A percentile compares a stretch with the other conserved stretches of the same genome.
phyloP scores from a whole-genome alignment of 495 filamentous ascomycete species.

The Daldinia grandis region DNA sequence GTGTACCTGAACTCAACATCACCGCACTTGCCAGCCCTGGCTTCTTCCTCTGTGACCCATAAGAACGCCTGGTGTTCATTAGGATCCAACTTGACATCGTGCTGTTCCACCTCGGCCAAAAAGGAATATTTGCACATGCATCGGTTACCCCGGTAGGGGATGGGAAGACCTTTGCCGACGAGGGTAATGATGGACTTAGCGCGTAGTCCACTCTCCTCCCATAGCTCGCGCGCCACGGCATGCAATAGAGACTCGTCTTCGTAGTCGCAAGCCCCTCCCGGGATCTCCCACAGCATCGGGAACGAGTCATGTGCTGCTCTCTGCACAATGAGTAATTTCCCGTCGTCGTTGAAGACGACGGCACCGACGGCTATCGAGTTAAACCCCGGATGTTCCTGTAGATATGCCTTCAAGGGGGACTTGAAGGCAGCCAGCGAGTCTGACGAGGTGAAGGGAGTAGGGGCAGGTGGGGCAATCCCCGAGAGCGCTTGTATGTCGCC shows the following conservation, averaged over 20 bases:
- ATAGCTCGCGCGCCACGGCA: conserved; percentile 60
- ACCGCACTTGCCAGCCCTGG: conserved; percentile 35
- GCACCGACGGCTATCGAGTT: conserved; percentile 46
- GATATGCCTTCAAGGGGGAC: conserved; percentile 35
- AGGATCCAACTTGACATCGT: conserved; percentile 50
- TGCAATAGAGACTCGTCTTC: conserved; percentile 60
- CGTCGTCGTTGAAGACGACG: conserved; percentile 48
- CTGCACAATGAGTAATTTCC: conserved; percentile 59
- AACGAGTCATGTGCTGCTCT: conserved; percentile 60
- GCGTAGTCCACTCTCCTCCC: conserved; percentile 62
- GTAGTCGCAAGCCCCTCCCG: conserved; percentile 61
- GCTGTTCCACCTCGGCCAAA: conserved; percentile 50
- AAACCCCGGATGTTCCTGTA: conserved; percentile 37
- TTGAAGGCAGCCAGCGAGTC: conserved; percentile 38
- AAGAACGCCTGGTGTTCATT: conserved; percentile 55
- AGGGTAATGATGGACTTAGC: conserved; percentile 49
- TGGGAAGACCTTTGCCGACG: conserved; percentile 46
- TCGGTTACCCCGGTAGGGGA: conserved; percentile 50
- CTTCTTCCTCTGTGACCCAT: conserved; percentile 58
- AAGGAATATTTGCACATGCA: conserved; percentile 50
- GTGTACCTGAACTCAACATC: conserved; percentile 50
- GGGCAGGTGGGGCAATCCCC: conserved; percentile 20
- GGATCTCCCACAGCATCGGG: conserved; percentile 63
- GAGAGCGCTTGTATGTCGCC: conserved; percentile 8
- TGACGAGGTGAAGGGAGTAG: conserved; percentile 41